A percentile compares a stretch with the other conserved stretches of the same genome.
These are phyloP conservation scores for Priceomyces melissophilus DNA, from an alignment of 805 yeast genomes.

Conservation along the genomic window DNA sequence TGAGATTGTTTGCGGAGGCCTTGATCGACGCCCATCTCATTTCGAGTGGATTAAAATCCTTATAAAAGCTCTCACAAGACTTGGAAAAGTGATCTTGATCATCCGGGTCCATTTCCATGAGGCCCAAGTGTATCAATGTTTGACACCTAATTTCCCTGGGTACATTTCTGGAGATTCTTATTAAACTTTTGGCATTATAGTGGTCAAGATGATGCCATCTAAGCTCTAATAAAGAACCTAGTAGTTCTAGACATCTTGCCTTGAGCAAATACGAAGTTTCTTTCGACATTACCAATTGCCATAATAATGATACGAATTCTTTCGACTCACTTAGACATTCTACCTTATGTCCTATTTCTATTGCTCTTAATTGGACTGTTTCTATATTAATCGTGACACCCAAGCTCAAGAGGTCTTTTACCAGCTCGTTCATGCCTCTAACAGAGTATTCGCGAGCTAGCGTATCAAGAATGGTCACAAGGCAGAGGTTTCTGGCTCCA, in stretches of 20 bases:
- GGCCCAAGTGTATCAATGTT: no score
- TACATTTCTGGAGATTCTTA: no score
- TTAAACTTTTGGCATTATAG: no score
- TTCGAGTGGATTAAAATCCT: background rate
- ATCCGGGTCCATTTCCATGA: background rate
- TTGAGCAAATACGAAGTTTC: no score
- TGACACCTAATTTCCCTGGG: no score
- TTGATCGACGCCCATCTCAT: background rate
- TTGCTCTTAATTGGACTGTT: conserved; percentile 44
- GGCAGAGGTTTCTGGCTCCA: conserved; percentile 50
- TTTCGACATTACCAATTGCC: conserved; percentile 15
- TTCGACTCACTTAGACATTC: background rate
- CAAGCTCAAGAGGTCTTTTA: conserved; percentile 24
- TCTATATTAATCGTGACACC: conserved; percentile 32
- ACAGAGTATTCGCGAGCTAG: conserved; percentile 20
- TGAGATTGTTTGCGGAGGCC: no score
- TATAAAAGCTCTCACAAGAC: background rate
- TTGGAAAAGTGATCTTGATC: background rate
- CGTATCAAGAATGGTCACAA: conserved; percentile 28
- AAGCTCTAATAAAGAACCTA: no score
- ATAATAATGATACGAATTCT: conserved; percentile 10
- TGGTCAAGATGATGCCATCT: no score
- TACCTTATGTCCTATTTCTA: conserved; percentile 19
- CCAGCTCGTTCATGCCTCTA: conserved; percentile 11
- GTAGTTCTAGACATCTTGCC: no score